Conservation (phyloP, 176 grass and related monocot species). For the Hyparrhenia diplandra region DNA sequence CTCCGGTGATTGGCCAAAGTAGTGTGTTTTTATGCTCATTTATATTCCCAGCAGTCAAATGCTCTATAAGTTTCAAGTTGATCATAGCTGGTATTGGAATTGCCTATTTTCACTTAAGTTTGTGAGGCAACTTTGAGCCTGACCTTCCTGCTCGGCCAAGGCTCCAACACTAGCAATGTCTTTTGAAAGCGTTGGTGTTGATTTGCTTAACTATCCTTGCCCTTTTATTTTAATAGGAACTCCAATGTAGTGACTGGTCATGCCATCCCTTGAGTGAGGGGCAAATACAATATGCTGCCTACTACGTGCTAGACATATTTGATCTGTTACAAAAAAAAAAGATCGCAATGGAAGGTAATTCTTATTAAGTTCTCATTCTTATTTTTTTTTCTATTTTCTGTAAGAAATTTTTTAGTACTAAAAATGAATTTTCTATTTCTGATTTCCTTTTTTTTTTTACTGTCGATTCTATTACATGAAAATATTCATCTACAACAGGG, state of each 20-base stretch:
- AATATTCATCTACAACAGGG: background rate
- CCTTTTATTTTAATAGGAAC: slow-evolving; percentile 52
- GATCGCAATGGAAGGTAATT: slow-evolving; percentile 51
- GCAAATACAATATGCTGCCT: slow-evolving; percentile 94
- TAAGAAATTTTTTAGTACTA: background rate
- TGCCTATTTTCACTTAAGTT: background rate
- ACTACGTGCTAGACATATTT: slow-evolving; percentile 91
- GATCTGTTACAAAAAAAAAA: slow-evolving; percentile 56
- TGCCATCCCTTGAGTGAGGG: slow-evolving; percentile 72
- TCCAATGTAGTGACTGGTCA: slow-evolving; percentile 99
- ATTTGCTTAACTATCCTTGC: slow-evolving; percentile 1
- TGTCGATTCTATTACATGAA: slow-evolving; percentile 29
- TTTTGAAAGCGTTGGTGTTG: background rate
- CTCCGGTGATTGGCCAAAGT: background rate
- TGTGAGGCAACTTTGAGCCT: background rate
- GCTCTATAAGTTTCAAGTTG: background rate
- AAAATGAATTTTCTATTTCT: background rate
- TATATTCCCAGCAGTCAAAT: background rate
- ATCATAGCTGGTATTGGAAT: background rate
- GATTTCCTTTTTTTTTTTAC: background rate
- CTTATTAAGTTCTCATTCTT: background rate
- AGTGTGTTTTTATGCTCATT: slow-evolving; percentile 7
- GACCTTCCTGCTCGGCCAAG: background rate
- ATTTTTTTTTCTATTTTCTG: background rate
- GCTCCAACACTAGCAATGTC: background rate